Conservation (phyloP, 805 yeast species). For the Cyberlindnera xishuangbannaensis region DNA sequence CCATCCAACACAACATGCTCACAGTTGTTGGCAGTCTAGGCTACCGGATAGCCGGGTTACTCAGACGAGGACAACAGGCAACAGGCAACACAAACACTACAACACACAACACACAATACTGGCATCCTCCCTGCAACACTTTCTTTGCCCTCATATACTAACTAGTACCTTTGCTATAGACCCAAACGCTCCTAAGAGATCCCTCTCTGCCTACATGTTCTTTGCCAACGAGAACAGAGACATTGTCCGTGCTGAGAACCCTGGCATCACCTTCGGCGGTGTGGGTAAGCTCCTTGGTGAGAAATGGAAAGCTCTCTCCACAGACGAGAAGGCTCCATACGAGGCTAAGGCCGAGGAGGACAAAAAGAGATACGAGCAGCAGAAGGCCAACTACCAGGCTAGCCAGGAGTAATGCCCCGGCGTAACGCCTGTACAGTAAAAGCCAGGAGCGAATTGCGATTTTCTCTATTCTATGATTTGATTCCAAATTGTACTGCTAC, state of each 20-base stretch:
- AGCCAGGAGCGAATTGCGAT: background rate
- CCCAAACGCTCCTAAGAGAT: conserved; percentile 99
- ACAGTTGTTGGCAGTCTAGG: too few species aligned
- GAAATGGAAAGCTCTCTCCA: conserved; percentile 87
- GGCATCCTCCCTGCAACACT: too few species aligned
- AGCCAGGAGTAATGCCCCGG: conserved; percentile 11
- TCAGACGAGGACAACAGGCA: too few species aligned
- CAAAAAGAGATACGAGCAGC: conserved; percentile 95
- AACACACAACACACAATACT: too few species aligned
- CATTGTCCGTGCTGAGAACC: conserved; percentile 90
- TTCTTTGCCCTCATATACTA: too few species aligned
- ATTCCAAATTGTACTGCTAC: too few species aligned
- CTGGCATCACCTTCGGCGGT: conserved; percentile 93
- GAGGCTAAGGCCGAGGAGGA: conserved; percentile 92
- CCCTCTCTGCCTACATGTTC: conserved; percentile 97
- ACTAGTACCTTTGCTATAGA: too few species aligned
- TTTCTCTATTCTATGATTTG: background rate
- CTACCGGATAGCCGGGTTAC: too few species aligned
- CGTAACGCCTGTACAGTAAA: too few species aligned
- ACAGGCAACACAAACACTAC: too few species aligned
- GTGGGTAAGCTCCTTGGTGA: conserved; percentile 95
- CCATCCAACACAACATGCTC: too few species aligned
- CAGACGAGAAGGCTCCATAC: conserved; percentile 83
- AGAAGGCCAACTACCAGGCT: conserved; percentile 72
- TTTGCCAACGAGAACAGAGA: conserved; percentile 98